phyloP scores from a whole-genome alignment of 208 protist genomes.

The Trypanosomatidae sp. region DNA sequence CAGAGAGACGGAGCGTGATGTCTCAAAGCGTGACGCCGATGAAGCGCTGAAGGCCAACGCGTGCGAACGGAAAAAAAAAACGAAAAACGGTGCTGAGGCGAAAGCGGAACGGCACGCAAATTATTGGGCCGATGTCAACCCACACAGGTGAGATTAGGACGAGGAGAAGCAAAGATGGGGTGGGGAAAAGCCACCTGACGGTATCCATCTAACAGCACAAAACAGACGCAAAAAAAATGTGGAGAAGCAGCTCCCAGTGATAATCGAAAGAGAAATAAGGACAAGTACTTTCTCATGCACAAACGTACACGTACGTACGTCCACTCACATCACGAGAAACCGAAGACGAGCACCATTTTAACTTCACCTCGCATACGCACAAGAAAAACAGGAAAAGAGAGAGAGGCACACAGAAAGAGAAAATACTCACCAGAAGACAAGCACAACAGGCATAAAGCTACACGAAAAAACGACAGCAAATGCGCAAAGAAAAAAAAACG shows the following conservation, averaged over 20 bases:
- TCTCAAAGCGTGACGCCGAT: background rate
- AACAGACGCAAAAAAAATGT: background rate
- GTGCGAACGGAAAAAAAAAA: background rate
- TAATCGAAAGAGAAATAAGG: conserved; percentile 11
- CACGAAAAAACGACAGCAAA: background rate
- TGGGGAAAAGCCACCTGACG: background rate
- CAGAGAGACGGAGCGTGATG: background rate
- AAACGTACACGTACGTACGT: background rate
- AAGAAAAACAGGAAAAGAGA: background rate
- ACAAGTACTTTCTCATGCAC: conserved; percentile 6
- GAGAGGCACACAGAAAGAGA: background rate
- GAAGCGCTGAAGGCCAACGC: background rate
- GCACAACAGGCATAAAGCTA: background rate
- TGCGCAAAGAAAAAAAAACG: background rate
- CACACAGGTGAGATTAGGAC: background rate
- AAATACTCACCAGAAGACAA: background rate
- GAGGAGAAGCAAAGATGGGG: background rate
- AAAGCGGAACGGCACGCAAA: background rate
- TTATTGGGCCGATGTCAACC: background rate
- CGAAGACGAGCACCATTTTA: background rate
- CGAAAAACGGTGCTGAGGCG: background rate
- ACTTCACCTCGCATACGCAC: background rate
- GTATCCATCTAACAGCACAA: background rate
- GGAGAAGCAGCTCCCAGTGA: conserved; percentile 9
- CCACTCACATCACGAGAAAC: background rate